Evolutionary conservation across 768 basidiomycete genomes (phyloP), one percentile per base, ranked within the genome.

Genomic region (Agrocybe pediades): DNA sequence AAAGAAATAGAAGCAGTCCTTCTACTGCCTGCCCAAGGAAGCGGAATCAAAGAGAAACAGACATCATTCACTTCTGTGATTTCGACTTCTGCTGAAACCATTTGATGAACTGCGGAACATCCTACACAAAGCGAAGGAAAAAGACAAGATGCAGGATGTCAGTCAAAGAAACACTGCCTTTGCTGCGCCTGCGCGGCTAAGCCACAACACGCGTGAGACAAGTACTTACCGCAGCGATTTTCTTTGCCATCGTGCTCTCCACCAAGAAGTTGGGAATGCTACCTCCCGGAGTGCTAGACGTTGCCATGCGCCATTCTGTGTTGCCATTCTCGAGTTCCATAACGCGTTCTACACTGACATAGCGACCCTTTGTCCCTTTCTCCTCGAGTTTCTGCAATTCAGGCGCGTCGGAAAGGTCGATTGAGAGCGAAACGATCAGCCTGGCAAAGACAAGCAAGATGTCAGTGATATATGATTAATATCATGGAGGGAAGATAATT

Each of bases 251-350:
- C 25, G 76, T 78, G 53, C 68, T 74, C 56, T 90, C 86, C 3
- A 79, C 79, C 54, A 91, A 52, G 57, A 86, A 88, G 15, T 73
- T 70, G 0, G 89, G 89, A 41, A 91, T 85, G 48, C 66, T 77
- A 20, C 90, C 90, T 21, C 87, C 88, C 11, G 87, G 82, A 2
- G 80, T 82, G 59, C 85, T 86, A 21, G 86, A 85, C 2, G 87
- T 88, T 2, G 88, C 89, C 89, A 92, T 90, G 36, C 82, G 75
- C 89, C 89, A 92, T 67, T 90, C 88, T 11, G 83, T 80, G 44
- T 69, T 79, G 46, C 86, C 90, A 55, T 81, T 72, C 17, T 80
- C 80, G 36, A 85, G 77, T 66, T 87, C 86, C 40, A 72, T 67
- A 48, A 92, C 61, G 25, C 79, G 77, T 68, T 92, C 90, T 3